Evolutionary conservation across 2,329 filamentous ascomycete species (phyloP).

Genomic region (Pseudogymnoascus sp.): DNA sequence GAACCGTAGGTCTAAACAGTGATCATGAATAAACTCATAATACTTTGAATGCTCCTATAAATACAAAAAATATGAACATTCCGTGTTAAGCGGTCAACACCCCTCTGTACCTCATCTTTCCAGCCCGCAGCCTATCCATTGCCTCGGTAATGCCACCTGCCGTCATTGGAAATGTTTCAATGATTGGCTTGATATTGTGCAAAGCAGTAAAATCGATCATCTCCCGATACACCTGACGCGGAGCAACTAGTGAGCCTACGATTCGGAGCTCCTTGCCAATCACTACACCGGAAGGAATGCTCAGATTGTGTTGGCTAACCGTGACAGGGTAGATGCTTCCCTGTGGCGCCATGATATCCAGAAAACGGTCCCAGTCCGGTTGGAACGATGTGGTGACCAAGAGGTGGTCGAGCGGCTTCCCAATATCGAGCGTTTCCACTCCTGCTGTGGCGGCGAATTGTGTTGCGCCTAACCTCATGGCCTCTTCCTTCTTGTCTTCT

Average conservation of each 20-base stretch:
- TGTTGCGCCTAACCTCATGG: conserved; percentile 47
- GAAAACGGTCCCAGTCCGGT: conserved; percentile 56
- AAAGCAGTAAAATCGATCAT: conserved; percentile 54
- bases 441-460: conserved; percentile 52
- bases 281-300: conserved; percentile 24
- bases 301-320: conserved; percentile 42
- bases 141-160: conserved; percentile 42
- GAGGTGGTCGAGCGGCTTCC: conserved; percentile 23
- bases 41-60: neutral
- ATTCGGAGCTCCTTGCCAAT: conserved; percentile 21
- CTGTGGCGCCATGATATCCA: conserved; percentile 49
- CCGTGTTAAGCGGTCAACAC: conserved; percentile 26
- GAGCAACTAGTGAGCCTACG: conserved; percentile 23
- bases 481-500: conserved; percentile 57
- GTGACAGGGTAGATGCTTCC: conserved; percentile 59
- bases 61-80: neutral
- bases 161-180: conserved; percentile 47
- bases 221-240: conserved; percentile 42
- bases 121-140: conserved; percentile 47
- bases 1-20: neutral
- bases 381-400: conserved; percentile 24
- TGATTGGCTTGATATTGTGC: conserved; percentile 52
- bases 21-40: neutral
- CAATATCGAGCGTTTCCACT: conserved; percentile 20
- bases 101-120: conserved; percentile 46